Percentiles rank a stretch among this genome's conserved stretches.
Conservation (phyloP, 1,284 basidiomycete species). For the Puccinia triticina region DNA sequence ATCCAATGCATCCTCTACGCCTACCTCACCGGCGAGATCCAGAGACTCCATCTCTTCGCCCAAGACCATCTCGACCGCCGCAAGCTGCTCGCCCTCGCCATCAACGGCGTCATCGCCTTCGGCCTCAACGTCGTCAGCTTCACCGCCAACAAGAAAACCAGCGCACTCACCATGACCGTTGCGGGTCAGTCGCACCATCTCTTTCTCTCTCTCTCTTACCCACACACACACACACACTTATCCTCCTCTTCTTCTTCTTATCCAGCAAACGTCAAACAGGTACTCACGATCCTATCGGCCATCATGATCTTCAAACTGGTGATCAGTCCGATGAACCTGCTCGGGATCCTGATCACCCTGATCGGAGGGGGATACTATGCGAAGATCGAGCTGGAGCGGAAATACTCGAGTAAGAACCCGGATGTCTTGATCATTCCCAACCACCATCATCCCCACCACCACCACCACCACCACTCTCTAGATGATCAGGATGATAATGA, state of each 20-base stretch:
- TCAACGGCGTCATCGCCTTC: slow-evolving; percentile 85
- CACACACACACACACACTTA: not conserved
- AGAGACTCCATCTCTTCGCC: slow-evolving; percentile 65
- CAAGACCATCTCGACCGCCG: slow-evolving; percentile 65
- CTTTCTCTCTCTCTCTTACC: not conserved
- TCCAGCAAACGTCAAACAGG: slow-evolving; percentile 85
- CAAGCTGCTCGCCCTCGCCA: slow-evolving; percentile 67
- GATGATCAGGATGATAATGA: not conserved
- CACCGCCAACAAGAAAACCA: slow-evolving; percentile 84
- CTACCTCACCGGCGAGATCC: slow-evolving; percentile 76
- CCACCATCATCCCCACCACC: not conserved
- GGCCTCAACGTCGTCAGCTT: slow-evolving; percentile 88
- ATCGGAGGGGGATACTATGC: slow-evolving; percentile 69
- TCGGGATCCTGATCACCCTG: slow-evolving; percentile 80
- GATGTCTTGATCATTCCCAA: slow-evolving; percentile 27
- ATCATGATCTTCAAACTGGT: slow-evolving; percentile 78
- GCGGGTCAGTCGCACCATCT: slow-evolving; percentile 68
- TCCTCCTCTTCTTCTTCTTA: slow-evolving; percentile 4
- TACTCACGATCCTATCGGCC: slow-evolving; percentile 82
- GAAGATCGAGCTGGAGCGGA: slow-evolving; percentile 43
- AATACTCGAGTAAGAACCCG: slow-evolving; percentile 24
- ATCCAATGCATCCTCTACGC: slow-evolving; percentile 79
- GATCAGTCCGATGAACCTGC: slow-evolving; percentile 74
- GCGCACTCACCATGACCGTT: slow-evolving; percentile 82
- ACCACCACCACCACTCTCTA: not conserved